Evolutionary conservation across 305 asterid genomes (phyloP), one percentile per base, ranked within the genome.

Genomic region (Fraxinus angustifolia): DNA sequence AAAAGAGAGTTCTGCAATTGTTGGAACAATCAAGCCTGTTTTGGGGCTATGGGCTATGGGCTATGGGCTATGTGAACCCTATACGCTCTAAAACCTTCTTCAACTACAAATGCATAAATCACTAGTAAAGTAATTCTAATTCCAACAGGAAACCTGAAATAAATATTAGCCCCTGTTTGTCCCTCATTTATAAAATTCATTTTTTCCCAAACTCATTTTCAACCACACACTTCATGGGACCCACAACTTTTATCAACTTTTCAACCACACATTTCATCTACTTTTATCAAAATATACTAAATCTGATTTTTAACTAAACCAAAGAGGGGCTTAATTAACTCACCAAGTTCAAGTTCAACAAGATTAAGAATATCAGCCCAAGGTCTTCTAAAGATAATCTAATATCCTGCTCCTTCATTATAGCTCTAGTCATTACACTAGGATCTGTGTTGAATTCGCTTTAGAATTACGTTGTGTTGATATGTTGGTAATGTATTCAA

Each of bases 401-500:
- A 67, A 28, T 67, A 2, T 28, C 74, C 31, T 30, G 75, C 26
- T 30, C 12, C 42, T 70, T 19, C 40, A 33, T 70, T 26, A 7
- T 70, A 12, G 75, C 45, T 70, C 75, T 70, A 19, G 76, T 40
- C 33, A 82, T 40, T 36, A 53, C 19, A 21, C 75, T 53, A 30
- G 58, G 31, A 72, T 31, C 74, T 33, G n/a, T 30, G 68, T 82
- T 81, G 80, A 40, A 85, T 45, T 76, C 65, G 28, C 76, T 62
- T 75, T 68, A 67, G 36, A 70, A 31, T 60, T 71, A 81, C 71
- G 19, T 72, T 77, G 87, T 80, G 81, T 68, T 56, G 62, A 67
- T 34, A 56, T 80, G 76, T 73, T 80, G 53, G 19, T 7, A 62
- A 71, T 80, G 50, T 85, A 80, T 83, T 74, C 80, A 79, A 79